Percentiles rank a stretch among this genome's conserved stretches.
phyloP scores from a whole-genome alignment of 2,329 filamentous ascomycete genomes.

The Metarhizium rileyi region DNA sequence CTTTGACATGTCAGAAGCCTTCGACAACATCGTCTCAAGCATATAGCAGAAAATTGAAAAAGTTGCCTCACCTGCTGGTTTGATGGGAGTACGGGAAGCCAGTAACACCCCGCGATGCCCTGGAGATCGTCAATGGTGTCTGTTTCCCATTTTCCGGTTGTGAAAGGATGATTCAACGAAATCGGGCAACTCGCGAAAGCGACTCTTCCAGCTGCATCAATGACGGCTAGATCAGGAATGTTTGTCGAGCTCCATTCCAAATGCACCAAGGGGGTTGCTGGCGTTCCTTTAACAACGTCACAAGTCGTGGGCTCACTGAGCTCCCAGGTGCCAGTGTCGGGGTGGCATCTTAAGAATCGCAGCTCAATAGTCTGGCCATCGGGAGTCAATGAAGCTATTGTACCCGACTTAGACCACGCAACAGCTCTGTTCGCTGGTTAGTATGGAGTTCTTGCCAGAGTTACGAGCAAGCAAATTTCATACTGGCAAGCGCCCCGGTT shows the following conservation, averaged over 20 bases:
- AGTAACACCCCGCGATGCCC: conserved; percentile 74
- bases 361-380: conserved; percentile 64
- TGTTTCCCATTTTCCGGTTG: conserved; percentile 50
- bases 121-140: conserved; percentile 67
- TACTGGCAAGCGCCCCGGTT: conserved; percentile 74
- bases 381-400: conserved; percentile 68
- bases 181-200: conserved; percentile 63
- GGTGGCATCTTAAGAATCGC: conserved; percentile 59
- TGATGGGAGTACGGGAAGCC: conserved; percentile 57
- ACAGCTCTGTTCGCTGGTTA: conserved; percentile 48
- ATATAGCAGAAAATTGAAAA: background rate
- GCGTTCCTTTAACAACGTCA: conserved; percentile 49
- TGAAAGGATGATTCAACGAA: conserved; percentile 61
- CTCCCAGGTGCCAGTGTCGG: conserved; percentile 62
- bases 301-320: conserved; percentile 63
- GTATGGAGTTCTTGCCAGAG: background rate
- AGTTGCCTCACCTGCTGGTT: conserved; percentile 24
- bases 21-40: background rate
- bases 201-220: conserved; percentile 71
- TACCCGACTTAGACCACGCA: conserved; percentile 81
- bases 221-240: conserved; percentile 70
- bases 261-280: conserved; percentile 63
- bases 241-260: conserved; percentile 68
- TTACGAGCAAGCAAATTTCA: conserved; percentile 19
- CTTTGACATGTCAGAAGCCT: conserved; percentile 15